phyloP scores from a whole-genome alignment of 31 red algal genomes.

The Bonnemaisonia californica region DNA sequence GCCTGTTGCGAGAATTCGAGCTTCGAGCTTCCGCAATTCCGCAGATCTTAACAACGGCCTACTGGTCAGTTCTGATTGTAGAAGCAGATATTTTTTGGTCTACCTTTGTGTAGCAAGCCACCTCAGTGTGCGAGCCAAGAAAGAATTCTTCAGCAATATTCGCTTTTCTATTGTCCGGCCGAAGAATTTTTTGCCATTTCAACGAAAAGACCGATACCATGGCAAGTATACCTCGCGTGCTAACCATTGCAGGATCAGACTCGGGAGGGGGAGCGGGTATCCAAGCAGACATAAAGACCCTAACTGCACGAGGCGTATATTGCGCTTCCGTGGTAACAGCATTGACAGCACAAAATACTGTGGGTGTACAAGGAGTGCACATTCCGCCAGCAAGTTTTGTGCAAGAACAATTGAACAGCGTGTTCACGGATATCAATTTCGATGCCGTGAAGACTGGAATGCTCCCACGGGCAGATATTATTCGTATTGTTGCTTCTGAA shows the following conservation, averaged over 20 bases:
- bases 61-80: too few relatives aligned
- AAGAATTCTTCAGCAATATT: too few relatives aligned
- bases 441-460: slow-evolving; percentile 94
- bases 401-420: slow-evolving; percentile 74
- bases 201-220: not conserved
- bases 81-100: too few relatives aligned
- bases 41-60: too few relatives aligned
- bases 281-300: slow-evolving; percentile 97
- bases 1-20: too few relatives aligned
- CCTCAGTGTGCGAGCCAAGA: too few relatives aligned
- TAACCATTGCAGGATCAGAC: slow-evolving; percentile 97
- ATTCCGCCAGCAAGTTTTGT: slow-evolving; percentile 62
- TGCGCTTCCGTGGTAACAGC: slow-evolving; percentile 90
- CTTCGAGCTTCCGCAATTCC: too few relatives aligned
- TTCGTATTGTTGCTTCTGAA: slow-evolving; percentile 29
- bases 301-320: slow-evolving; percentile 83
- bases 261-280: slow-evolving; percentile 95
- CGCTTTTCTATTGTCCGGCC: too few relatives aligned
- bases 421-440: slow-evolving; percentile 78
- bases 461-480: slow-evolving; percentile 60
- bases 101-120: too few relatives aligned
- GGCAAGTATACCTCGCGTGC: slow-evolving; percentile 35
- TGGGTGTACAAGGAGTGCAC: slow-evolving; percentile 79
- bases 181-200: too few relatives aligned
- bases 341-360: slow-evolving; percentile 96